Conservation (phyloP, 108 stramenopile species). For the Fragilariopsis cylindrus region DNA sequence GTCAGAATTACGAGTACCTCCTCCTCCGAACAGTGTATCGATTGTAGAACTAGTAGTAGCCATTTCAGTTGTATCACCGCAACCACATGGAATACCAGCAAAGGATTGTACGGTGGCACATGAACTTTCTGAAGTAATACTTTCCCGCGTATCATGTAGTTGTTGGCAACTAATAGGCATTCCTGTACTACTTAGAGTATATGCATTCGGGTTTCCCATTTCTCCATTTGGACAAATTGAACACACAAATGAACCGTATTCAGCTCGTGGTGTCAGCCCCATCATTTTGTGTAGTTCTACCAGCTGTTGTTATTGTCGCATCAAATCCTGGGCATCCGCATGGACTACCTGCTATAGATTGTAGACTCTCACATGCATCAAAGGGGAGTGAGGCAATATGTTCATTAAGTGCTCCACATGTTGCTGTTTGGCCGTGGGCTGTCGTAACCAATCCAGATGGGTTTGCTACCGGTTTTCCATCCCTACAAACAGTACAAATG, state of each 20-base stretch:
- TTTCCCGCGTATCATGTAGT: slow-evolving; percentile 1
- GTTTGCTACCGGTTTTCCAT: background rate
- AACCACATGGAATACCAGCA: slow-evolving; percentile 12
- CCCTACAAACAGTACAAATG: slow-evolving; percentile 11
- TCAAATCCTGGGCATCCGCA: slow-evolving; percentile 18
- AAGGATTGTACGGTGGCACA: slow-evolving; percentile 6
- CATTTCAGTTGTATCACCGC: background rate
- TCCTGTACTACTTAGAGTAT: slow-evolving; percentile 1
- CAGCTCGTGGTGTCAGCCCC: background rate
- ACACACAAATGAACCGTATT: slow-evolving; percentile 12
- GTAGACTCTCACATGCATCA: background rate
- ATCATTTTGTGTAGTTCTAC: background rate
- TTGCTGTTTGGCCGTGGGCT: background rate
- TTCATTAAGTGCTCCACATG: background rate
- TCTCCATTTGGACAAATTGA: slow-evolving; percentile 24
- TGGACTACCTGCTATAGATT: slow-evolving; percentile 1
- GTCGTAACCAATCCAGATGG: slow-evolving; percentile 13
- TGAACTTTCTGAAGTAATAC: background rate
- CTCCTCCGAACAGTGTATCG: too few relatives aligned
- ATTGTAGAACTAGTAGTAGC: background rate
- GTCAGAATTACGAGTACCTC: background rate
- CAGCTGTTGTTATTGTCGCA: background rate
- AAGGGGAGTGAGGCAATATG: background rate
- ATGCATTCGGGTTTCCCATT: slow-evolving; percentile 11
- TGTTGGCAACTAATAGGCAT: slow-evolving; percentile 7